phyloP scores from a whole-genome alignment of 192 early-diverging fungal species.

The Rhizophagus clarus region DNA sequence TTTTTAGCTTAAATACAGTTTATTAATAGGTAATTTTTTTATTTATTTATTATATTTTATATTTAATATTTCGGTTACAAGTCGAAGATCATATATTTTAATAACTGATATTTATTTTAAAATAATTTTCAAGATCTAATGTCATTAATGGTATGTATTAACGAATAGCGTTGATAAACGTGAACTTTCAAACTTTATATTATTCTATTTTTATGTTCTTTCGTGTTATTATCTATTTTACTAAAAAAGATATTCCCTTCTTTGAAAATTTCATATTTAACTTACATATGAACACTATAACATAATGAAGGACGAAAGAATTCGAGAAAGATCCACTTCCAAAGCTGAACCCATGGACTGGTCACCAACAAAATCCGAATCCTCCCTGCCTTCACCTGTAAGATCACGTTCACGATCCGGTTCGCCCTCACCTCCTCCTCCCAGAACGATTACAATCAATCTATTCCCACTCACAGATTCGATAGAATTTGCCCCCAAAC shows the following conservation, averaged over 20 bases:
- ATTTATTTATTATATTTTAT: background rate
- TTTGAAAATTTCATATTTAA: background rate
- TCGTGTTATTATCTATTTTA: background rate
- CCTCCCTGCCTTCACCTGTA: background rate
- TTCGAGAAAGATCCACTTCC: background rate
- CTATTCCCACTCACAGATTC: slow-evolving; percentile 20
- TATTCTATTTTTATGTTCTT: background rate
- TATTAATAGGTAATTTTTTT: background rate
- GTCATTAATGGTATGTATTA: background rate
- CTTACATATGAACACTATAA: background rate
- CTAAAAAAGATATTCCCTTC: background rate
- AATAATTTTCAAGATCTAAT: background rate
- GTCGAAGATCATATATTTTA: background rate
- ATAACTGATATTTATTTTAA: background rate
- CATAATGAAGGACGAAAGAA: background rate
- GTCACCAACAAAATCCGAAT: background rate
- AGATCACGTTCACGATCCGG: slow-evolving; percentile 1
- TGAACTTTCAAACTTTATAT: background rate
- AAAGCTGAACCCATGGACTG: background rate
- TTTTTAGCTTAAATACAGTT: background rate
- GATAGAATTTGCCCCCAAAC: slow-evolving; percentile 4
- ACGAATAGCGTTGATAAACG: background rate
- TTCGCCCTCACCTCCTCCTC: background rate
- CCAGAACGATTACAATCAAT: background rate
- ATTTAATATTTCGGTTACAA: background rate